Base-by-base conservation (phyloP, 176 grass and related monocot species). In the Guadua angustifolia region DNA sequence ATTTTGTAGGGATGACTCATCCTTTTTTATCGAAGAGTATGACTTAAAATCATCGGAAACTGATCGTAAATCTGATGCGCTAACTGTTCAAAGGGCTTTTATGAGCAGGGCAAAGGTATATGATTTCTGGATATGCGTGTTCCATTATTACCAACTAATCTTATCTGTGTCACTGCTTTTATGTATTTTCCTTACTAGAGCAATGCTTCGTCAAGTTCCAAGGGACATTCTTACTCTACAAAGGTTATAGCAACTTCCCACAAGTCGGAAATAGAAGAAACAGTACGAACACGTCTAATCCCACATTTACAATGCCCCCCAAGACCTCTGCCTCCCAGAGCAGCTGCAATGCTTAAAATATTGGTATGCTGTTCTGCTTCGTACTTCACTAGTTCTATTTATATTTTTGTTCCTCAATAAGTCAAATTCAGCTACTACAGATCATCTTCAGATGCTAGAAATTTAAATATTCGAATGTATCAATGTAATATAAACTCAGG, bases 71-170 rank as follows among this genome's bases (percentile, higher is more conserved):
- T 94, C 77, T 85, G 93, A 95, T 40, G 87, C 96, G 53, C 74
- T 95, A 38, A 88, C 89, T 83, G 96, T 99, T 90, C 96, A 99
- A 69, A 93, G 83, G 84, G 93, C 96, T 68, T 99, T 99, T 88
- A 88, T 87, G 55, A 90, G 71, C 64, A 94, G 80, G 61, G 77
- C 89, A 67, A 94, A 94, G 91, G 96, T 99, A 88, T 70, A 77
- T 33, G 49, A 71, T 74, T 77, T 79, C 55, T 39, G 29, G 26
- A 73, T 66, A 73, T 80, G 9, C 88, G 25, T 49, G 3, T 82
- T 79, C 73, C 60, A 59, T 61, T 53, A 39, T 83, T 86, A 44
- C 47, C 5, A 61, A 8, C 2, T 52, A 14, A 44, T 83, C 19
- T 79, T 77, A 26, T 39, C 5, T 32, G 56, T 52, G 22, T 66